Evolutionary conservation across 2,329 filamentous ascomycete species (phyloP), one percentile per base, ranked within the genome.

Genomic region (Daldinia eschscholtzii): DNA sequence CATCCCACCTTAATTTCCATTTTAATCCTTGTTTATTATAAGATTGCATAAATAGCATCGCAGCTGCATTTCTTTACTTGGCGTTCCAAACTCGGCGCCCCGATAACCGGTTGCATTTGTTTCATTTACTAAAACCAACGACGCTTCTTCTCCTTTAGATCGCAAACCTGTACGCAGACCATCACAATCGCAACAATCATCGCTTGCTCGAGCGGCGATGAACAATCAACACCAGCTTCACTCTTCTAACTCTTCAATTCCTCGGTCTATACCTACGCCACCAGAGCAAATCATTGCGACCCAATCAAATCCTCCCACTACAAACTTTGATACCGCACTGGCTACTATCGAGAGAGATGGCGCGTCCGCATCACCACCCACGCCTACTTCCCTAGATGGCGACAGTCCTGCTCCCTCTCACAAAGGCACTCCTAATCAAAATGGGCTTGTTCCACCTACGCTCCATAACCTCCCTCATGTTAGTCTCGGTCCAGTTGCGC

Each of bases 151-250:
- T 60, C 41, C 63, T 58, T 57, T 66, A 78, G 76, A 76, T 68
- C 73, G 71, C 58, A 74, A 73, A 71, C 68, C 70, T 42, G 64
- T 69, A 30, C 73, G 73, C 48, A 75, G 71, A 73, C 76, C 76
- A 71, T 73, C 75, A 12, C 76, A 77, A 65, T 73, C 74, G 18
- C 74, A 75, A 67, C 74, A 76, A 42, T 75, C 75, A 48, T 74
- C 73, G 48, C 74, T 77, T 61, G 76, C 77, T 65, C 75, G 72
- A 74, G 70, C 72, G 74, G 77, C 77, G 71, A 79, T 79, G 77
- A 76, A 72, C 71, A 78, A 78, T 72, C 76, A 75, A 70, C 67
- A 77, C 68, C 76, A 75, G 70, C 69, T 71, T 57, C 69, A 71
- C 53, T 71, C 70, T 67, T 73, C 68, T 46, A 71, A 59, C 37